Evolutionary conservation across 768 basidiomycete species (phyloP).

Genomic region (Mycena capillaripes): DNA sequence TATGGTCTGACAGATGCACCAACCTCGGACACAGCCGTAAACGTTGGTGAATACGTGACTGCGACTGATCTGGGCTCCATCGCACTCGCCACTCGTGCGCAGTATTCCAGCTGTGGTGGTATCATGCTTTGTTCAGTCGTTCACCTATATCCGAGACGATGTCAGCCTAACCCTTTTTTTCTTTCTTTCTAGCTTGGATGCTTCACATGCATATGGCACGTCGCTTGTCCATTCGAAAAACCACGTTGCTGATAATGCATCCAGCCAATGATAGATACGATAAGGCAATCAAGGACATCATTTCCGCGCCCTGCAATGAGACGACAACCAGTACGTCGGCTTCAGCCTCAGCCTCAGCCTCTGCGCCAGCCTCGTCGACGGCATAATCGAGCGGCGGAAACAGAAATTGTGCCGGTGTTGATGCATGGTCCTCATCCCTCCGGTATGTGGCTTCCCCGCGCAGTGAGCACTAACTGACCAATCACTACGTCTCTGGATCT

Average conservation of each 20-base stretch:
- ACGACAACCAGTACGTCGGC: no score
- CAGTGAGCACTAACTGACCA: no score
- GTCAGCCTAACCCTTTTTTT: background rate
- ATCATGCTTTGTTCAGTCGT: constrained; percentile 58
- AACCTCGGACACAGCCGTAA: constrained; percentile 50
- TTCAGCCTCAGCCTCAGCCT: no score
- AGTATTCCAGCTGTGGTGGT: constrained; percentile 72
- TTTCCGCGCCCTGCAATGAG: no score
- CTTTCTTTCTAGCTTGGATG: background rate
- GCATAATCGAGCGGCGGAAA: no score
- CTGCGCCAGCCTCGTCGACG: no score
- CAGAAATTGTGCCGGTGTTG: no score
- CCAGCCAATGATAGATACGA: background rate
- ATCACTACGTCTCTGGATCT: no score
- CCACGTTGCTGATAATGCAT: background rate
- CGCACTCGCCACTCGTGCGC: constrained; percentile 57
- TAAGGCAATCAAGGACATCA: no score
- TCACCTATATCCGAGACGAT: background rate
- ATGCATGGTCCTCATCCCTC: no score
- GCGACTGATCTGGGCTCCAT: constrained; percentile 57
- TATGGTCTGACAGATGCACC: background rate
- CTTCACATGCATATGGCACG: background rate
- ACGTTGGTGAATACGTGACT: constrained; percentile 62
- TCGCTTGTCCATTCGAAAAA: background rate
- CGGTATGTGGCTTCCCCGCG: no score